phyloP scores from a whole-genome alignment of 2,329 filamentous ascomycete species.

The Xylariaceae sp. region DNA sequence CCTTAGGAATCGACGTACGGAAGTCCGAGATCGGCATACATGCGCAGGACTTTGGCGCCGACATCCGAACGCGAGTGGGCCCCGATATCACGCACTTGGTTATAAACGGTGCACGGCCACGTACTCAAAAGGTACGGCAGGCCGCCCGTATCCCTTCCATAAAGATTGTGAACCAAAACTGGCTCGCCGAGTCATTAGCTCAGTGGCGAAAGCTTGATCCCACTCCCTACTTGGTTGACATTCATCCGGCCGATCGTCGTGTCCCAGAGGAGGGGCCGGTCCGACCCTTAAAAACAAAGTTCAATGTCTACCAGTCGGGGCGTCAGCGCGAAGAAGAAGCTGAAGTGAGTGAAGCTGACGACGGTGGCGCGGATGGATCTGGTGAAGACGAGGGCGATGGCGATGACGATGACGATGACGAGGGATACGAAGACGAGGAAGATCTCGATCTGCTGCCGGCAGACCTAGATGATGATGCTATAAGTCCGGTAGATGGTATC shows the following conservation, averaged over 20 bases:
- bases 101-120: constrained; percentile 62
- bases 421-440: constrained; percentile 35
- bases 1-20: constrained; percentile 71
- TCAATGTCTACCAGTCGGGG: constrained; percentile 34
- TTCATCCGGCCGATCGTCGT: constrained; percentile 62
- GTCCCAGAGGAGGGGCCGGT: constrained; percentile 27
- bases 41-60: constrained; percentile 78
- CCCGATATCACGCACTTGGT: constrained; percentile 68
- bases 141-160: constrained; percentile 74
- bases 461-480: constrained; percentile 41
- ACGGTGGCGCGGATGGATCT: constrained; percentile 39
- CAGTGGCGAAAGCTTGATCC: constrained; percentile 81
- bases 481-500: constrained; percentile 31
- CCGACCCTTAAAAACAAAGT: constrained; percentile 42
- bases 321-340: constrained; percentile 21
- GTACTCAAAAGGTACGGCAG: constrained; percentile 86
- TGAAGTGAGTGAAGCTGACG: constrained; percentile 38
- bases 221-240: constrained; percentile 67
- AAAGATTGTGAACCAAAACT: constrained; percentile 87
- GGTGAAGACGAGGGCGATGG: constrained; percentile 33
- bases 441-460: constrained; percentile 45
- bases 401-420: constrained; percentile 33
- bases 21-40: constrained; percentile 83
- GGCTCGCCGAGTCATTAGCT: constrained; percentile 79
- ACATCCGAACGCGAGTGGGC: constrained; percentile 52